A percentile compares a stretch with the other conserved stretches of the same genome.
Evolutionary conservation across 2,329 filamentous ascomycete genomes (phyloP).

Genomic region (Sporothrix humicola): DNA sequence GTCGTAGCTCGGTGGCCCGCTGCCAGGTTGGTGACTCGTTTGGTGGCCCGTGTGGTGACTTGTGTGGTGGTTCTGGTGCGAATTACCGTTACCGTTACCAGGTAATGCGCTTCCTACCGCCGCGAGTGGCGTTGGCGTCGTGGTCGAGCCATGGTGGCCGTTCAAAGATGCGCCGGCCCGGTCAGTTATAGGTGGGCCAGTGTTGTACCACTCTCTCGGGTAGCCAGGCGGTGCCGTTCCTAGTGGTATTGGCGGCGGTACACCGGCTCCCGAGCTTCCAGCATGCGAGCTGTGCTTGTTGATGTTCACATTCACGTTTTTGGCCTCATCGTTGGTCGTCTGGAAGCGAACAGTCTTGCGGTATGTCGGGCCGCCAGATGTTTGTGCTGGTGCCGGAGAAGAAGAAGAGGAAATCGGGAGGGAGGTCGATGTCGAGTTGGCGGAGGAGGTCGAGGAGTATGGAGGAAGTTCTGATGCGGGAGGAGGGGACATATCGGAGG

Average conservation of each 20-base stretch:
- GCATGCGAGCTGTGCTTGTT: conserved; percentile 21
- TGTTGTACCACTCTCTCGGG: not conserved
- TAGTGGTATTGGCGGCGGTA: not conserved
- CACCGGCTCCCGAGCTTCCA: not conserved
- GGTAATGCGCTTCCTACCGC: conserved; percentile 4
- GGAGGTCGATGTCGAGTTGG: conserved; percentile 17
- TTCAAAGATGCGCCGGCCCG: not conserved
- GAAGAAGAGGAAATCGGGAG: conserved; percentile 13
- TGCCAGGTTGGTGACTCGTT: not conserved
- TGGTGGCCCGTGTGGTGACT: not conserved
- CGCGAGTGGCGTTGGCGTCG: not conserved
- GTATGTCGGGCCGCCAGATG: conserved; percentile 17
- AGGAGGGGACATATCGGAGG: conserved; percentile 34
- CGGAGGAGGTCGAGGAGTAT: conserved; percentile 22
- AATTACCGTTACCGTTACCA: not conserved
- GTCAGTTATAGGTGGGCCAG: not conserved
- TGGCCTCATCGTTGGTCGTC: conserved; percentile 23
- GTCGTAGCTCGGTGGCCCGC: conserved; percentile 25
- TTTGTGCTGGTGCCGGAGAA: not conserved
- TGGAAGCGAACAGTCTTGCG: conserved; percentile 39
- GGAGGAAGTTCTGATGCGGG: conserved; percentile 26
- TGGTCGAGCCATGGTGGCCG: not conserved
- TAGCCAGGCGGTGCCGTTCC: not conserved
- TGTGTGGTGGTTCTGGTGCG: not conserved
- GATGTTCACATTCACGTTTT: not conserved